Conservation (phyloP, 2,329 filamentous ascomycete genomes). For the Rhynchosporium graminicola region DNA sequence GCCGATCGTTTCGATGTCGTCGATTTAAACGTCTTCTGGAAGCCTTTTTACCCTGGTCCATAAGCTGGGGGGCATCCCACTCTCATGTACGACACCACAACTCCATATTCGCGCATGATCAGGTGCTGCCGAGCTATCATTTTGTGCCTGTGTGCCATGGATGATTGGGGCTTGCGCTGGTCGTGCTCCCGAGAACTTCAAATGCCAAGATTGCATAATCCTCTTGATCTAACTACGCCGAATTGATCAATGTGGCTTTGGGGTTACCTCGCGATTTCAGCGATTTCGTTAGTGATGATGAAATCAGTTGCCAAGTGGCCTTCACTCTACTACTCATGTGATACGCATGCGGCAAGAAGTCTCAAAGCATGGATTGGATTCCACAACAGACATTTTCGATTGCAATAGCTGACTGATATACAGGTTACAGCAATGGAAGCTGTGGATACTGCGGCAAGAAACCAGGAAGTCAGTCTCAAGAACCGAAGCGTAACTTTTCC, state of each 20-base stretch:
- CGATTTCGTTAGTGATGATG: background rate
- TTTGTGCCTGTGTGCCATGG: background rate
- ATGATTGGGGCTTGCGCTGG: background rate
- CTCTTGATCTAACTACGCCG: background rate
- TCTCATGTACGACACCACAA: constrained; percentile 3
- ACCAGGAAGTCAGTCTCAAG: constrained; percentile 38
- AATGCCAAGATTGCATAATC: background rate
- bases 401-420: constrained; percentile 21
- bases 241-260: background rate
- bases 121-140: constrained; percentile 3
- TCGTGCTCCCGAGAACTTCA: background rate
- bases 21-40: constrained; percentile 29
- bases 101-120: background rate
- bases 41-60: constrained; percentile 8
- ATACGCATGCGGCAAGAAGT: background rate
- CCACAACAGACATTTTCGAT: constrained; percentile 8
- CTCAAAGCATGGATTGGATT: background rate
- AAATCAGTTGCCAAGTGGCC: background rate
- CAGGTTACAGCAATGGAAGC: constrained; percentile 36
- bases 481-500: constrained; percentile 26
- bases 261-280: background rate
- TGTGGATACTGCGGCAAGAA: constrained; percentile 39
- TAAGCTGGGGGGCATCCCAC: constrained; percentile 5
- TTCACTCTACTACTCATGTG: background rate
- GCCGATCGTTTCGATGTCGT: constrained; percentile 33